Evolutionary conservation across 228 moss, liverwort and hornwort species (phyloP).

Genomic region (Sphagnum fallax): DNA sequence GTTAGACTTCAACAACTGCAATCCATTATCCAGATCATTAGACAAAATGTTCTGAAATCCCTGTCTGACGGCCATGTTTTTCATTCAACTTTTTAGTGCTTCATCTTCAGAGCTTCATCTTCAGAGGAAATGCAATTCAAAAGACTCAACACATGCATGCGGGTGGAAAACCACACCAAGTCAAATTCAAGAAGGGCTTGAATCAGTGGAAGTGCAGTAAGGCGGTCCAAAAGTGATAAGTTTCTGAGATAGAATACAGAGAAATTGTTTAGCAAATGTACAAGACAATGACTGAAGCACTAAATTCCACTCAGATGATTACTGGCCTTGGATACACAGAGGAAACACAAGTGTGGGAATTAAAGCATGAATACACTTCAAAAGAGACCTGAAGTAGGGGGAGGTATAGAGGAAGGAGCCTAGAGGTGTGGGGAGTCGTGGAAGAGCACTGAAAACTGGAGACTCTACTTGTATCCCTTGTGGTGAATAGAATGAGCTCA

Average conservation of each 20-base stretch:
- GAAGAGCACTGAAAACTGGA: conserved; percentile 51
- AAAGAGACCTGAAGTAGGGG: conserved; percentile 54
- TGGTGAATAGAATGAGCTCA: conserved; percentile 68
- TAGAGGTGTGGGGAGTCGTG: conserved; percentile 51
- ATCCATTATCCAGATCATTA: too few relatives aligned
- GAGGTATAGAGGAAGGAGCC: conserved; percentile 67
- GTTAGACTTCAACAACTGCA: neutral
- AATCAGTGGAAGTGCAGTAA: conserved; percentile 56
- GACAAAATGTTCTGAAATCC: too few relatives aligned
- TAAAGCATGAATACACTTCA: neutral
- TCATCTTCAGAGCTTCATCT: too few relatives aligned
- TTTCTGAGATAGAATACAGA: conserved; percentile 23
- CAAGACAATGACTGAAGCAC: too few relatives aligned
- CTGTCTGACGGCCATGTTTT: too few relatives aligned
- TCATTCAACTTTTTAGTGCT: too few relatives aligned
- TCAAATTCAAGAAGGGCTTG: conserved; percentile 68
- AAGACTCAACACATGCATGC: too few relatives aligned
- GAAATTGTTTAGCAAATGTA: neutral
- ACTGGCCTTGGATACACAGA: neutral
- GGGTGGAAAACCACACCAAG: conserved; percentile 21
- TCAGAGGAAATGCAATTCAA: too few relatives aligned
- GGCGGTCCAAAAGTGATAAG: conserved; percentile 50
- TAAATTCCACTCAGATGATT: neutral
- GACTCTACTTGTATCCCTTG: conserved; percentile 61
- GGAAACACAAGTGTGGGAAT: neutral